Conservation (phyloP, 805 yeast genomes). For the Cyberlindnera xylosilytica region DNA sequence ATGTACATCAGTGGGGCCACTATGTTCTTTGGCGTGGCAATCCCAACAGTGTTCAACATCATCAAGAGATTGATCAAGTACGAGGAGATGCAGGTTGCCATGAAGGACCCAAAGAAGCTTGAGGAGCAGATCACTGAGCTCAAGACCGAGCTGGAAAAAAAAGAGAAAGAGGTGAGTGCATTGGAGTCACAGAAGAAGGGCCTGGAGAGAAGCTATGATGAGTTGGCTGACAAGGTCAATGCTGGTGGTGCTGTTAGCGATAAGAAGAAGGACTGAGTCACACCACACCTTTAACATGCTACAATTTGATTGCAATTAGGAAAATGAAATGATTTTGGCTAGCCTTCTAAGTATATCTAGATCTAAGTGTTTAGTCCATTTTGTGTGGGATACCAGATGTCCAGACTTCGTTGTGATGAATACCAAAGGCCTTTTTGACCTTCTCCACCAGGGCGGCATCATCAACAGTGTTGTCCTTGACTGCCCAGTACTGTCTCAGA, state of each 20-base stretch:
- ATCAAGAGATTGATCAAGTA: constrained; percentile 50
- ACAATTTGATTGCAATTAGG: too few relatives aligned
- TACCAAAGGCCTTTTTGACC: constrained; percentile 50
- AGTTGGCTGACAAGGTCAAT: constrained; percentile 30
- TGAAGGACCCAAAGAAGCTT: constrained; percentile 17
- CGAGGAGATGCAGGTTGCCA: constrained; percentile 32
- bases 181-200: constrained; percentile 50
- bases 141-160: constrained; percentile 34
- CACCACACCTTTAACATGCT: too few relatives aligned
- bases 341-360: too few relatives aligned
- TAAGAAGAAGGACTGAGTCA: constrained; percentile 26
- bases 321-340: too few relatives aligned
- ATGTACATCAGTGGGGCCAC: constrained; percentile 63
- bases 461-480: constrained; percentile 30
- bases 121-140: constrained; percentile 28
- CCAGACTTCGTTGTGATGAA: constrained; percentile 68
- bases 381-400: constrained; percentile 38
- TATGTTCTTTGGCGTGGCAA: constrained; percentile 50
- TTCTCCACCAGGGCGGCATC: constrained; percentile 31
- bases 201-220: constrained; percentile 47
- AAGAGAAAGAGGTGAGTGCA: constrained; percentile 43
- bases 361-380: constrained; percentile 1
- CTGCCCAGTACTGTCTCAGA: constrained; percentile 50
- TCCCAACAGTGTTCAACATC: constrained; percentile 50
- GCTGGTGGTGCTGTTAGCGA: constrained; percentile 12